Evolutionary conservation across 2,329 filamentous ascomycete species (phyloP).

Genomic region (Gliomastix tumulicola): DNA sequence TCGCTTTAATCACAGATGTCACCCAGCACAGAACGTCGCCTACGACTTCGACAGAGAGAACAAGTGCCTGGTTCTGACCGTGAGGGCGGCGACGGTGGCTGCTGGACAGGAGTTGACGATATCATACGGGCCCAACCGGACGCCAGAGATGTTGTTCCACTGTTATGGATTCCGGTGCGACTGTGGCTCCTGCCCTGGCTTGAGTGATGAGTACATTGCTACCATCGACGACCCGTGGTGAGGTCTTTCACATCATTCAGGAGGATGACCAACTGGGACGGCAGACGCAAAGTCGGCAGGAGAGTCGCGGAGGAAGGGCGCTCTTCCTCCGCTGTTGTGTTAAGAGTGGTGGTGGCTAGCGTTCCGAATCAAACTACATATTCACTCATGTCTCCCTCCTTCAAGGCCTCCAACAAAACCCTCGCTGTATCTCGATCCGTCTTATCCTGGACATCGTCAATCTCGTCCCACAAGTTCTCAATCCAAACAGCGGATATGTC

Average conservation of each 20-base stretch:
- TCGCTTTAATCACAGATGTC: conserved; percentile 54
- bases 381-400: conserved; percentile 20
- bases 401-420: conserved; percentile 28
- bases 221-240: background rate
- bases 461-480: conserved; percentile 24
- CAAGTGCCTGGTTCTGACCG: conserved; percentile 31
- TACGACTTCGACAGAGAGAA: conserved; percentile 30
- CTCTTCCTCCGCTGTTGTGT: no score
- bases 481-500: conserved; percentile 26
- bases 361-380: no score
- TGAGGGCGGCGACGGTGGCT: conserved; percentile 22
- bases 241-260: no score
- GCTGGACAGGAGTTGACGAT: conserved; percentile 45
- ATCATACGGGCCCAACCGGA: conserved; percentile 30
- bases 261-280: no score
- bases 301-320: no score
- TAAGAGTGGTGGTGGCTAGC: no score
- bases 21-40: conserved; percentile 28
- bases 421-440: conserved; percentile 28
- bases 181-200: conserved; percentile 36
- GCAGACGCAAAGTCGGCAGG: no score
- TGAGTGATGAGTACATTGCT: conserved; percentile 8
- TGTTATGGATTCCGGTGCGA: conserved; percentile 46
- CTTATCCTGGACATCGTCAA: conserved; percentile 16
- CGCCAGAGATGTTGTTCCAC: conserved; percentile 26